Conservation (phyloP, 75 land plant genomes). For the Pseudotsuga menziesii region DNA sequence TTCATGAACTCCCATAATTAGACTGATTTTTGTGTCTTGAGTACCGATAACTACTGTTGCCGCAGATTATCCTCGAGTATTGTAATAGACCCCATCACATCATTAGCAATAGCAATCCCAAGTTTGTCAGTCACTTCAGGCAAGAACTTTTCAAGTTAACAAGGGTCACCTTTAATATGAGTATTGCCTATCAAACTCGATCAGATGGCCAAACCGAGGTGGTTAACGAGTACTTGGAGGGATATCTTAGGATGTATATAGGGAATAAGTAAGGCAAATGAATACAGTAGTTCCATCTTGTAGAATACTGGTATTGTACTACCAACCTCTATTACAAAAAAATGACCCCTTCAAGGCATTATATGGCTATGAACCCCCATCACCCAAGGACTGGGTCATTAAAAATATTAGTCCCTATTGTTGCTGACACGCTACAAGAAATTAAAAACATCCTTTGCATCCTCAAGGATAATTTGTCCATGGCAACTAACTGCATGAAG, state of each 20-base stretch:
- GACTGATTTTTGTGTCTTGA: too few species aligned
- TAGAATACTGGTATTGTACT: constrained; percentile 11
- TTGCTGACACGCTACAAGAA: background rate
- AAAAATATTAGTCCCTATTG: background rate
- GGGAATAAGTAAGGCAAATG: constrained; percentile 4
- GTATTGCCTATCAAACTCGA: background rate
- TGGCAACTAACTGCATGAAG: background rate
- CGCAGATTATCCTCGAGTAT: too few species aligned
- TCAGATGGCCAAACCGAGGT: constrained; percentile 12
- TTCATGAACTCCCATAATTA: too few species aligned
- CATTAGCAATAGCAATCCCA: background rate
- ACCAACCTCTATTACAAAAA: background rate
- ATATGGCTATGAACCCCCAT: constrained; percentile 5
- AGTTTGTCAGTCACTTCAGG: background rate
- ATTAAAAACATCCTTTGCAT: background rate
- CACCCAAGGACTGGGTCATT: background rate
- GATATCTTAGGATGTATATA: constrained; percentile 3
- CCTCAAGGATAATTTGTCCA: background rate
- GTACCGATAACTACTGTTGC: too few species aligned
- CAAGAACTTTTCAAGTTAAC: background rate
- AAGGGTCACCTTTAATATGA: background rate
- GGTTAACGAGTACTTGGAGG: constrained; percentile 7
- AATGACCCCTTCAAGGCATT: constrained; percentile 9
- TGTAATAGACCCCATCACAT: background rate
- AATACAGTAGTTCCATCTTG: constrained; percentile 4